Base-by-base conservation (phyloP, 2,329 filamentous ascomycete genomes). In the Sordariomycetes sp. region DNA sequence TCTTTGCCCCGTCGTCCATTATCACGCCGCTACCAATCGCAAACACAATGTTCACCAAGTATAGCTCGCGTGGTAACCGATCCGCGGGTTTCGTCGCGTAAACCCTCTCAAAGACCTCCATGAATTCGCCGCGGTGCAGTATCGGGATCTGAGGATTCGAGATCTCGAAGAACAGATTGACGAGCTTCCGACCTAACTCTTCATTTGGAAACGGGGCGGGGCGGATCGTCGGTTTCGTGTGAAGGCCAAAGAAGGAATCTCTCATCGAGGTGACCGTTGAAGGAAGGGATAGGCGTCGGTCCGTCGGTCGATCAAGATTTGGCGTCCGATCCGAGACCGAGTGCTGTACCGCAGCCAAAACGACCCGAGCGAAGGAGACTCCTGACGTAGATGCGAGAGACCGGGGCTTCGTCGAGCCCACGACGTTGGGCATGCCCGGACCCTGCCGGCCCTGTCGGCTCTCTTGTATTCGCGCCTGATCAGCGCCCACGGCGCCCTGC, bases 71-170 rank as follows among this genome's bases (percentile, higher is more conserved):
- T 4, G 90, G 81, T 1, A 86, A 87, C 28, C 87, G 79, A 56
- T 81, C 78, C 59, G 82, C 80, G 53, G 81, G 78, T 22, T 86
- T 81, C 0, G 81, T 79, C 4, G 81, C 77, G 69, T 96, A 96
- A 0, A 90, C 88, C 52, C 82, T 81, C 57, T 95, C 86, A 67
- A 96, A 88, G 72, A 95, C 83, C 52, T 86, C 80, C 85, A 90
- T 90, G 65, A 96, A 97, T 64, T 96, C 90, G 35, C 81, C 85
- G 42, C 89, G 84, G 67, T 97, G 92, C 54, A 97, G 75, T 51
- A 96, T 90, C 0, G 92, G 92, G 62, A 96, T 95, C 69, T 97
- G 92, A 4, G 92, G 91, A 67, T 97, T 97, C 1, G 92, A 90
- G 68, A 96, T 89, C 71, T 96, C 90, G 69, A 97, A 97, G 69